A percentile compares a stretch with the other conserved stretches of the same genome.
Conservation (phyloP, 164 flowering plant genomes). For the Magnolia officinalis region DNA sequence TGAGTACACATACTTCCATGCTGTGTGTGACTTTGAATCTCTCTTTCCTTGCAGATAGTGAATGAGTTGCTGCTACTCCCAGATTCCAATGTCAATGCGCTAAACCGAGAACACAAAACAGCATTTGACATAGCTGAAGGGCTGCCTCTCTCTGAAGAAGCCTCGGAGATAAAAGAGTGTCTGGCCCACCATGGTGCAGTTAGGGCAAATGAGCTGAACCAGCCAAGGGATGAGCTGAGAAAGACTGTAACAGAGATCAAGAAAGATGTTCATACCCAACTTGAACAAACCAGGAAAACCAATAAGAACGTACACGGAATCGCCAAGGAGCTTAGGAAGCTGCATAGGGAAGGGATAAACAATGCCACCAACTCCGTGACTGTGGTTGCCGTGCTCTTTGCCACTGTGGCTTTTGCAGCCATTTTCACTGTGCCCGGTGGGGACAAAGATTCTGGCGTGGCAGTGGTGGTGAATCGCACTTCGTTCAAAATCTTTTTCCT, state of each 20-base stretch:
- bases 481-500: constrained; percentile 73
- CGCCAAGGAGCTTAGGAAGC: constrained; percentile 63
- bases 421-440: constrained; percentile 80
- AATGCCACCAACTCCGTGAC: constrained; percentile 83
- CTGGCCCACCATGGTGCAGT: constrained; percentile 49
- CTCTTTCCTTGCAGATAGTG: constrained; percentile 53
- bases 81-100: constrained; percentile 64
- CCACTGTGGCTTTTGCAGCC: constrained; percentile 80
- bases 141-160: constrained; percentile 60
- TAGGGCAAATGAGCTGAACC: constrained; percentile 68
- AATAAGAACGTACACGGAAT: constrained; percentile 63
- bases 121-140: constrained; percentile 73
- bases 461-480: constrained; percentile 39
- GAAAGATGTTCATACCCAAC: constrained; percentile 68
- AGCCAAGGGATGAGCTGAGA: constrained; percentile 72
- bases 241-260: constrained; percentile 69
- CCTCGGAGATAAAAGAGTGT: constrained; percentile 48
- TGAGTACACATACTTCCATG: neutral
- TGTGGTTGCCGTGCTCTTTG: constrained; percentile 76
- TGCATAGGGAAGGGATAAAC: constrained; percentile 74
- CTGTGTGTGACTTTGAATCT: neutral
- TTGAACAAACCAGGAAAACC: constrained; percentile 67
- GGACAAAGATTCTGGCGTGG: constrained; percentile 38
- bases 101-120: constrained; percentile 70
- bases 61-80: constrained; percentile 46